Base-by-base conservation (phyloP, 192 early-diverging fungal genomes). In the Mortierella hygrophila region DNA sequence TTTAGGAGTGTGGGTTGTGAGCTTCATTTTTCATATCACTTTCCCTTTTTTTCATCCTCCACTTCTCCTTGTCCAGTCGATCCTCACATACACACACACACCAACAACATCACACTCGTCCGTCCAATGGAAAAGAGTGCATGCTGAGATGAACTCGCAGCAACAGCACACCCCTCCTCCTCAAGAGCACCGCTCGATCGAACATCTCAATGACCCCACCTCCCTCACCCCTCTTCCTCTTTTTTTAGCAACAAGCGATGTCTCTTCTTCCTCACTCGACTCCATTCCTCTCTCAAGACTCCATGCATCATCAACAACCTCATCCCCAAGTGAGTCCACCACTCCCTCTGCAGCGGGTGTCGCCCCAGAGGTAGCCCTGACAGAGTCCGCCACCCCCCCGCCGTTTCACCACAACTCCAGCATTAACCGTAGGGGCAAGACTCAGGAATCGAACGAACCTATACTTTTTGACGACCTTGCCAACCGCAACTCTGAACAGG, bases 381-480 rank as follows among this genome's bases (percentile, higher is more conserved):
- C 69, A 55, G 81, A 70, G 8, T n/a, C 37, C n/a, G 32, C 32
- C 26, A 40, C 74, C 68, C 16, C 46, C 49, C 7, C 32, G 23
- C 55, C 55, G 1, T n/a, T 60, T 15, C 55, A 26, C 52, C 81
- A 8, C 23, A 72, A 77, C 16, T 13, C 32, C 35, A 42, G 71
- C 23, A 29, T 52, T 7, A 54, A 68, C 40, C 72, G 73, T 8
- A 82, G 52, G 81, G 63, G 68, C 68, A 85, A 57, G 18, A 75
- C 70, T 5, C 74, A 79, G 42, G 82, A 70, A 38, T 52, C 77
- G 8, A 68, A 72, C n/a, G 82, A 85, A 38, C 82, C 82, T 40
- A 44, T 79, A 7, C 55, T 63, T 32, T 54, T 85, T 18, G 82
- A 85, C 52, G 68, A 79, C 3, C 49, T 85, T 16, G 13, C 47